Evolutionary conservation across 2,329 filamentous ascomycete species (phyloP), one percentile per base, ranked within the genome.

Genomic region (Tolypocladium cylindrosporum): DNA sequence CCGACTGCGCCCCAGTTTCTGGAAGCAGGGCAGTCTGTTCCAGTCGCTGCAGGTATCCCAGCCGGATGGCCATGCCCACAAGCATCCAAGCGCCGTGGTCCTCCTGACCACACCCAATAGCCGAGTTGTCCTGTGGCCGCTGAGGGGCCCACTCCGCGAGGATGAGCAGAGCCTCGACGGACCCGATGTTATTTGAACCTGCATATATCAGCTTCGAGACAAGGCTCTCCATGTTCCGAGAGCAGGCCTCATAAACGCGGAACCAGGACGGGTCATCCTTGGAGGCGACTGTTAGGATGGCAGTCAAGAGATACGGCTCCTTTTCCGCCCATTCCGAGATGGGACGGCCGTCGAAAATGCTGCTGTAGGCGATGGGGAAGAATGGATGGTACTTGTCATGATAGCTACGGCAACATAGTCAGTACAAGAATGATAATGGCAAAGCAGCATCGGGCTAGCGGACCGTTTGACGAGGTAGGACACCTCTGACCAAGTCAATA

Each of bases 61-160:
- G 81, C 8, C 87, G 79, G 8, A 90, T 72, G 3, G 87, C 87
- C 24, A 87, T 79, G 1, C 87, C 87, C 7, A 89, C 85, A 64
- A 89, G 84, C 86, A 90, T 90, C 87, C 87, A 90, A 0, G 86
- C 86, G 37, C 87, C 86, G 51, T 87, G 80, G 64, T 90, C 87
- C 66, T 90, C 87, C 68, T 90, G 87, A 10, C 87, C 87, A 57
- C 86, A 79, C 0, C 87, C 87, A 24, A 90, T 84, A 34, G 81
- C 77, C 39, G 83, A 83, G 37, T 83, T 81, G 40, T 80, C 79
- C 7, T 84, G 75, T 2, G 85, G 79, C 0, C 84, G 83, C 60
- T 88, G 86, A 0, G 86, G 85, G 8, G 85, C 86, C 87, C 87
- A 90, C 65, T 90, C 87, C 0, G 87, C 87, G 1, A 90, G 79